Evolutionary conservation across 257 asterid genomes (phyloP).

Genomic region (Eucommia ulmoides): DNA sequence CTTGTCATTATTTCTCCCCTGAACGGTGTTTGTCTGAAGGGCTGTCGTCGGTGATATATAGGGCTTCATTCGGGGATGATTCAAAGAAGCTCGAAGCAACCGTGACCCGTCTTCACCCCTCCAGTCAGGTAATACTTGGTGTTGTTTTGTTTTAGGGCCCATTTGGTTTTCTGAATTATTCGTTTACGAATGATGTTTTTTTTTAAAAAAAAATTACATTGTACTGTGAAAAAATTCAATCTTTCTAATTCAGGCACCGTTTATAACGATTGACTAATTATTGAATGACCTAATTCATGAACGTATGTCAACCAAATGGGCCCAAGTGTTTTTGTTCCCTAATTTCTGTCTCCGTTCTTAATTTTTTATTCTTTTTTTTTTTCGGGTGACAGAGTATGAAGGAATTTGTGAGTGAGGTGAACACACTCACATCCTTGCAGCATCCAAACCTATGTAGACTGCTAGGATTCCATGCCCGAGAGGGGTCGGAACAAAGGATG

Average conservation of each 20-base stretch:
- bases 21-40: conserved; percentile 90
- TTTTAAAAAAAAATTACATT: too few relatives aligned
- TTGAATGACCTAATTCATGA: too few relatives aligned
- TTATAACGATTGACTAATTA: too few relatives aligned
- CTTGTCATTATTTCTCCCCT: conserved; percentile 88
- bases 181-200: too few relatives aligned
- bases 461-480: conserved; percentile 86
- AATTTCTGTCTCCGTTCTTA: too few relatives aligned
- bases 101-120: conserved; percentile 68
- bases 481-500: conserved; percentile 73
- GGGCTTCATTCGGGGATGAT: conserved; percentile 70
- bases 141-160: not conserved
- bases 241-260: too few relatives aligned
- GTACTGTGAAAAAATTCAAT: too few relatives aligned
- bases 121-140: conserved; percentile 44
- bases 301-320: too few relatives aligned
- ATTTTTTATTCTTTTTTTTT: too few relatives aligned
- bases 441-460: conserved; percentile 69
- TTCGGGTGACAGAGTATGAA: conserved; percentile 79
- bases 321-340: too few relatives aligned
- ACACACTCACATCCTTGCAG: conserved; percentile 69
- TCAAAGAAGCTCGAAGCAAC: conserved; percentile 70
- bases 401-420: conserved; percentile 72
- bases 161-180: not conserved
- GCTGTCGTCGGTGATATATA: conserved; percentile 71